These are phyloP conservation scores for Solanum virginianum DNA, from an alignment of 257 asterid species.

Conservation along the genomic window DNA sequence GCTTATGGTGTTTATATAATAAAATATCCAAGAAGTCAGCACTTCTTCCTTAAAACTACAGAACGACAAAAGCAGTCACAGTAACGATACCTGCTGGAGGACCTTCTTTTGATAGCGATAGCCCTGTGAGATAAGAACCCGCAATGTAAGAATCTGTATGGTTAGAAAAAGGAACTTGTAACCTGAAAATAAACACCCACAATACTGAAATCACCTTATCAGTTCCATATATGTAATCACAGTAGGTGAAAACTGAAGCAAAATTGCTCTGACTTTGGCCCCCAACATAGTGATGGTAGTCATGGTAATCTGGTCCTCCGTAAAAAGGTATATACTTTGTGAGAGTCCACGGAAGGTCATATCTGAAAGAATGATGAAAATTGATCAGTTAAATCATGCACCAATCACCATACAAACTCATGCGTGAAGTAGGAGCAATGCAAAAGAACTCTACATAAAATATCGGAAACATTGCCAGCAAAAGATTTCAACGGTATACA, in stretches of 20 bases:
- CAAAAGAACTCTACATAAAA: neutral
- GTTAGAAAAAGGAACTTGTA: neutral
- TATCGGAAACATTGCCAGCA: neutral
- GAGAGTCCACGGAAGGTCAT: constrained; percentile 88
- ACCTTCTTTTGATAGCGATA: constrained; percentile 78
- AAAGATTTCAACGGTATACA: neutral
- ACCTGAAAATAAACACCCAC: neutral
- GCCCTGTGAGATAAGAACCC: constrained; percentile 40
- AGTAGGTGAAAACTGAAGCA: constrained; percentile 95
- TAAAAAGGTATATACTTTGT: constrained; percentile 90
- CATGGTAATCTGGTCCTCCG: constrained; percentile 97
- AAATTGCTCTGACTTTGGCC: constrained; percentile 96
- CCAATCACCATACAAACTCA: neutral
- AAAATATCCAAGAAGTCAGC: neutral
- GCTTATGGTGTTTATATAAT: neutral
- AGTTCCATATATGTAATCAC: constrained; percentile 93
- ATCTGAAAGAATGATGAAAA: constrained; percentile 28
- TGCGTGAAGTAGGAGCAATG: neutral
- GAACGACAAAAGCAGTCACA: neutral
- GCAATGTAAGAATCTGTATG: neutral
- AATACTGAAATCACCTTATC: constrained; percentile 54
- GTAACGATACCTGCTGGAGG: constrained; percentile 59
- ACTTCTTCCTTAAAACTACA: neutral
- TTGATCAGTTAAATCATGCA: neutral
- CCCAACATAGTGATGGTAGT: constrained; percentile 97